phyloP scores from a whole-genome alignment of 371 early-diverging fungal genomes.

The Apophysomyces elegans region DNA sequence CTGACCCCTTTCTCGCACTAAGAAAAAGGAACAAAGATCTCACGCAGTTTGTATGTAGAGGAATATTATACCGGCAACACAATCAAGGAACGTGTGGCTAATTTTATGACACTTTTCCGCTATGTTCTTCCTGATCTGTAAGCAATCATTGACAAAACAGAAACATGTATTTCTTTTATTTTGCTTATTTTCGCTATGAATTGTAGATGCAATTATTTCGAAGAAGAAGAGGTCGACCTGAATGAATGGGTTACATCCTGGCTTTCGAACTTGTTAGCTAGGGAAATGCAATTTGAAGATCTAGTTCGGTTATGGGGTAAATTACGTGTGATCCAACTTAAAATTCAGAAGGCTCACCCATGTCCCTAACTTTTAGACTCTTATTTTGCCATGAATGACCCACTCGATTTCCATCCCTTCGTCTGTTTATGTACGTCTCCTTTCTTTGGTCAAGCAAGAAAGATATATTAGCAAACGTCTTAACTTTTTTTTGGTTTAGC shows the following conservation, averaged over 20 bases:
- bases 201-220: constrained; percentile 79
- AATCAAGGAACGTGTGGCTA: constrained; percentile 75
- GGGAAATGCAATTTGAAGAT: constrained; percentile 81
- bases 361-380: constrained; percentile 52
- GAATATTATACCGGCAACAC: constrained; percentile 60
- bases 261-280: constrained; percentile 78
- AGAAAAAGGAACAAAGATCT: background rate
- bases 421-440: constrained; percentile 68
- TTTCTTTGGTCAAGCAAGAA: background rate
- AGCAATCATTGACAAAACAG: background rate
- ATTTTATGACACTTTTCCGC: constrained; percentile 81
- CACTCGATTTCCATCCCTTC: constrained; percentile 78
- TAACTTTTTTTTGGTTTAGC: constrained; percentile 39
- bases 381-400: constrained; percentile 76
- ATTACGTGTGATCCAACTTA: constrained; percentile 8
- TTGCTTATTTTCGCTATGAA: constrained; percentile 1
- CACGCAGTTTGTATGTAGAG: constrained; percentile 45
- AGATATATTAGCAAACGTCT: background rate
- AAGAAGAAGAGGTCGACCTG: constrained; percentile 93
- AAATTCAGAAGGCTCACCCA: background rate
- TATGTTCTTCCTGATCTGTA: constrained; percentile 73
- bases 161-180: background rate
- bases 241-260: constrained; percentile 93
- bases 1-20: too few relatives aligned
- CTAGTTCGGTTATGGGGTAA: constrained; percentile 84